Percentiles rank a stretch among this genome's conserved stretches.
phyloP scores from a whole-genome alignment of 768 basidiomycete species.

The Baorangia bicolor region DNA sequence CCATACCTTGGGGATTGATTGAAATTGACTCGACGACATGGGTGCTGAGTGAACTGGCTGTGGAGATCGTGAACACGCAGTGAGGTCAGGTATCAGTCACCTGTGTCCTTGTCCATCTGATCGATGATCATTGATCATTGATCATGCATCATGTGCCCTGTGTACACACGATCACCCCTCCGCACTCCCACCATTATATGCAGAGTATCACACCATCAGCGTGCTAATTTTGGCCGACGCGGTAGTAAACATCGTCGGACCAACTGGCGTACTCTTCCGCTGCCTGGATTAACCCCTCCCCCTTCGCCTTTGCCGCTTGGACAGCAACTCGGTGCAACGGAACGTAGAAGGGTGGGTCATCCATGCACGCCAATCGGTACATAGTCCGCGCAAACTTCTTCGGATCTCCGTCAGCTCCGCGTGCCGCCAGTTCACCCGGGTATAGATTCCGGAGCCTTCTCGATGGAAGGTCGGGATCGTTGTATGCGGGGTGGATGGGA shows the following conservation, averaged over 20 bases:
- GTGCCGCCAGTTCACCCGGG: slow-evolving; percentile 5
- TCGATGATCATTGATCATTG: too few species aligned
- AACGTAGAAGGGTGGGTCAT: slow-evolving; percentile 26
- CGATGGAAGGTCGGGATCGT: slow-evolving; percentile 16
- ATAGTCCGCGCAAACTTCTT: slow-evolving; percentile 23
- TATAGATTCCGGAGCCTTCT: slow-evolving; percentile 10
- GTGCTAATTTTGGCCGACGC: slow-evolving; percentile 4
- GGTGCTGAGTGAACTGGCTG: not conserved
- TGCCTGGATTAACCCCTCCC: slow-evolving; percentile 21
- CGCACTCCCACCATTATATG: too few species aligned
- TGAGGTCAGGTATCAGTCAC: not conserved
- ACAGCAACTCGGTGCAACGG: slow-evolving; percentile 25
- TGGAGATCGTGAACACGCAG: not conserved
- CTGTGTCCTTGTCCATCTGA: not conserved
- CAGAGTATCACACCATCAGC: not conserved
- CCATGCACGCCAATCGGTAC: slow-evolving; percentile 18
- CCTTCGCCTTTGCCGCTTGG: slow-evolving; percentile 21
- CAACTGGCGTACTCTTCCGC: slow-evolving; percentile 28
- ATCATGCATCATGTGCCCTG: slow-evolving; percentile 1
- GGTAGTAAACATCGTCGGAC: slow-evolving; percentile 28
- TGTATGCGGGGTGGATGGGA: slow-evolving; percentile 23
- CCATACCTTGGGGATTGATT: slow-evolving; percentile 19
- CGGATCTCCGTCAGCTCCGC: slow-evolving; percentile 17
- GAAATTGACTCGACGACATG: not conserved
- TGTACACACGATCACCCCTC: not conserved